Conservation (phyloP, 1,284 basidiomycete genomes). For the Heimioporus punctisporus region DNA sequence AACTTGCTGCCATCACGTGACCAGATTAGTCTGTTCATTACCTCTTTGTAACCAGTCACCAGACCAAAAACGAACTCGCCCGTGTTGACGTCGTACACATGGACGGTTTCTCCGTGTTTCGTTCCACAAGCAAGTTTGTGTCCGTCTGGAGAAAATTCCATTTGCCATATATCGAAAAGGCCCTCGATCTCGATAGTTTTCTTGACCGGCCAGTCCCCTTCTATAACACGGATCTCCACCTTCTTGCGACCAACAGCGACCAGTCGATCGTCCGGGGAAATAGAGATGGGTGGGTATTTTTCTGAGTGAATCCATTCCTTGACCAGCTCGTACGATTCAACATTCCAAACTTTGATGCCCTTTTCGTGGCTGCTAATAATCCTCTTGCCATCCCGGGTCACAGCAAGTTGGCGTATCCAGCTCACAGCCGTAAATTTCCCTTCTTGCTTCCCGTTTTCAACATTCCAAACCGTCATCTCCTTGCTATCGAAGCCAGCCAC, state of each 20-base stretch:
- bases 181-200: background rate
- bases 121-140: slow-evolving; percentile 5
- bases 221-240: background rate
- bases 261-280: slow-evolving; percentile 9
- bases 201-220: background rate
- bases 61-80: background rate
- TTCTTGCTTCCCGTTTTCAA: background rate
- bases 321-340: background rate
- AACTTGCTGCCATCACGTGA: slow-evolving; percentile 8
- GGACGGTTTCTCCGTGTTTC: background rate
- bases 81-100: background rate
- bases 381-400: background rate
- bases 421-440: background rate
- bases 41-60: background rate
- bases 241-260: background rate
- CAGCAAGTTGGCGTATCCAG: background rate
- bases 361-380: background rate
- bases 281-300: background rate
- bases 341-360: slow-evolving; percentile 7
- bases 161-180: rapidly evolving
- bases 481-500: no score
- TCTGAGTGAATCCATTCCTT: slow-evolving; percentile 1
- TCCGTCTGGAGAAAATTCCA: slow-evolving; percentile 10
- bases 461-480: slow-evolving; percentile 8
- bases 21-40: slow-evolving; percentile 7